Evolutionary conservation across 148 eudicot genomes (phyloP), one percentile per base, ranked within the genome.

Genomic region (Nepenthes gracilis): DNA sequence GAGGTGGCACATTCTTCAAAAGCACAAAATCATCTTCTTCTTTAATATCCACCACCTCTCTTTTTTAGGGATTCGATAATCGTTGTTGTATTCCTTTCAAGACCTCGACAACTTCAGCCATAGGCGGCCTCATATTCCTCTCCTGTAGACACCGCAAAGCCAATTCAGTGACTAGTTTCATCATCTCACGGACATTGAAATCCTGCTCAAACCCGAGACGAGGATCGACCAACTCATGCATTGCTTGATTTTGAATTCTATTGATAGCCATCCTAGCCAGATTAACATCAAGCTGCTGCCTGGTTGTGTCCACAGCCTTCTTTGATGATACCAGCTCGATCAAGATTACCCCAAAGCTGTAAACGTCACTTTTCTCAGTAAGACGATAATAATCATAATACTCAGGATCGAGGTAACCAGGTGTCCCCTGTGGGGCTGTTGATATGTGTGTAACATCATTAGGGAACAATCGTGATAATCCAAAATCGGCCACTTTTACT

Each of bases 371-470:
- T 72, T 79, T 85, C 33, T 77, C 86, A 0, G 90, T 85, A 5
- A 85, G 77, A 23, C 74, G 78, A 70, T 74, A 85, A 63, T 74
- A 73, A 14, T 71, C 77, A 66, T 79, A 77, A 72, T 85, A 85
- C 61, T 85, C 90, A 0, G 90, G 90, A 58, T 85, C 90, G 6
- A 85, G 86, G 32, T 85, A 85, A 13, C 90, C 90, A 2, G 90
- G 90, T 9, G 90, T 85, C 32, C 90, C 90, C 58, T 85, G 90
- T 55, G 90, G 90, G 4, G 81, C 81, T 0, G 90, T 85, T 1
- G 90, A 85, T n/a, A 85, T 84, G 14, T 85, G 90, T 2, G 90
- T 79, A 53, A 67, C 84, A 33, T 85, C 57, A 6, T 33, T 68
- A 0, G 86, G 86, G 70, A 81, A 81, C 64, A 85, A 54, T 35